Evolutionary conservation across 306 rosid species (phyloP).

Genomic region (Betula pendula): DNA sequence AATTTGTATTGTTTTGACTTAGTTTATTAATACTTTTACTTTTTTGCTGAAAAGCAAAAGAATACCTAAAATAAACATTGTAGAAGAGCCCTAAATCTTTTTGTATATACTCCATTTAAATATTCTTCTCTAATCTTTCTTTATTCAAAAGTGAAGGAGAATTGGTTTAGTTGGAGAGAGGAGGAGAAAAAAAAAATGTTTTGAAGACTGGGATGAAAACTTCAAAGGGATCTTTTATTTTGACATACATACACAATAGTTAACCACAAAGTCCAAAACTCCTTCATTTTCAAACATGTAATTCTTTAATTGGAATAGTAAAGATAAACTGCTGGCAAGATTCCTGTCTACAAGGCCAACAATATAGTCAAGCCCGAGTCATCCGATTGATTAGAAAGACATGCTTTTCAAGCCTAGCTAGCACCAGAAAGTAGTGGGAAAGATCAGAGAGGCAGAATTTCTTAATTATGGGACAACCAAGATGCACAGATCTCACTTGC

Average conservation of each 20-base stretch:
- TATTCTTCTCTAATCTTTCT: too few relatives aligned
- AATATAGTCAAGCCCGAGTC: conserved; percentile 6
- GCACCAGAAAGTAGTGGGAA: not conserved
- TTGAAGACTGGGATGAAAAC: too few relatives aligned
- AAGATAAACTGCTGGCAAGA: not conserved
- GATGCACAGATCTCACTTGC: not conserved
- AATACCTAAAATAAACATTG: too few relatives aligned
- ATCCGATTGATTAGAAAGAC: not conserved
- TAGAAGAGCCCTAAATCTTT: too few relatives aligned
- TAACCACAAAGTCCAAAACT: not conserved
- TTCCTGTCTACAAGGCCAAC: not conserved
- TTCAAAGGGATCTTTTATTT: conserved; percentile 3
- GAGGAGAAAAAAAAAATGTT: too few relatives aligned
- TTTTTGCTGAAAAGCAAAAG: too few relatives aligned
- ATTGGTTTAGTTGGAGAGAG: too few relatives aligned
- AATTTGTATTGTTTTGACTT: too few relatives aligned
- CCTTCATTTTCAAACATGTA: conserved; percentile 9
- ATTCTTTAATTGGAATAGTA: conserved; percentile 25
- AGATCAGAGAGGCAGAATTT: not conserved
- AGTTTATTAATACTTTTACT: too few relatives aligned
- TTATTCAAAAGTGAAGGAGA: too few relatives aligned
- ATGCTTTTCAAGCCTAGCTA: conserved; percentile 16
- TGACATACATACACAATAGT: too few relatives aligned
- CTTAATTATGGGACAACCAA: not conserved
- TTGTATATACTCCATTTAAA: too few relatives aligned